phyloP scores from a whole-genome alignment of 441 rosid genomes.

The Macaranga tanarius region DNA sequence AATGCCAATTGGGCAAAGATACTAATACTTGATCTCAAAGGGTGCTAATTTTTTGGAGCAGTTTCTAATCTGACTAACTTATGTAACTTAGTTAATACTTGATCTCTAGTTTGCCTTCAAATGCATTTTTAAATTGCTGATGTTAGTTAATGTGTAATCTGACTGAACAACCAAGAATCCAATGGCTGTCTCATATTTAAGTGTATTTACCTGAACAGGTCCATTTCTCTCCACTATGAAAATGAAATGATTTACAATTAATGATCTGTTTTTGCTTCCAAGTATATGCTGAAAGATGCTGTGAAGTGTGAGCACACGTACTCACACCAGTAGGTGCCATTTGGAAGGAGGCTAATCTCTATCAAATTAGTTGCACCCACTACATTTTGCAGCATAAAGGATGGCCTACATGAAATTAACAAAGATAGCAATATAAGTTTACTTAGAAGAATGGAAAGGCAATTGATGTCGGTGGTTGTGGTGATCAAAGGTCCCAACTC shows the following conservation, averaged over 20 bases:
- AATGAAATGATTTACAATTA: too few relatives aligned
- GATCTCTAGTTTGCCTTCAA: not conserved
- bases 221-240: too few relatives aligned
- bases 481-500: not conserved
- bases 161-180: not conserved
- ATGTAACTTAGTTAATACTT: not conserved
- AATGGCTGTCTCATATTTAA: not conserved
- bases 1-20: conserved; percentile 67
- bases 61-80: conserved; percentile 24
- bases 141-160: conserved; percentile 1
- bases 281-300: not conserved
- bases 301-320: not conserved
- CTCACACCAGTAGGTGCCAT: not conserved
- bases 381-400: not conserved
- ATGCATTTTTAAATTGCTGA: not conserved
- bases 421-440: not conserved
- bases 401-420: not conserved
- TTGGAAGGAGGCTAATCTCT: not conserved
- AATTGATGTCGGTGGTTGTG: conserved; percentile 13
- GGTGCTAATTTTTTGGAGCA: not conserved
- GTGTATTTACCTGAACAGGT: not conserved
- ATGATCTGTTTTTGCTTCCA: too few relatives aligned
- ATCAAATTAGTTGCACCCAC: not conserved
- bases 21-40: conserved; percentile 23
- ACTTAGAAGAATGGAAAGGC: not conserved